phyloP scores from a whole-genome alignment of 352 stramenopile genomes.

The Phytophthora citricola region DNA sequence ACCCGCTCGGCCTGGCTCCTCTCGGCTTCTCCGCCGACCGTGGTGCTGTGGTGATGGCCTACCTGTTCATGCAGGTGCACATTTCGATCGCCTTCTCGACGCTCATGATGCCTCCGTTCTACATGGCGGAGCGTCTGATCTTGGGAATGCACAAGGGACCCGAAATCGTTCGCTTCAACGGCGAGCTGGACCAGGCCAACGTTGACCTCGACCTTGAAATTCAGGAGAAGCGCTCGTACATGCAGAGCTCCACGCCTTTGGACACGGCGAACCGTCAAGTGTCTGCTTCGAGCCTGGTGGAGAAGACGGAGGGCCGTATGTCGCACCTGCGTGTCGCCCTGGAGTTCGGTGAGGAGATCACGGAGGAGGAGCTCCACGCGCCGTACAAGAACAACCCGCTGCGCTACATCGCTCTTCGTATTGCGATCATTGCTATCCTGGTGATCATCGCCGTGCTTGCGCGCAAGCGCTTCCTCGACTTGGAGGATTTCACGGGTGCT shows the following conservation, averaged over 20 bases:
- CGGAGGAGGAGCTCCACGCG: slow-evolving; percentile 27
- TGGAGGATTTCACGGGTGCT: slow-evolving; percentile 49
- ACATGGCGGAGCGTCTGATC: not conserved
- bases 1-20: not conserved
- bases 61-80: not conserved
- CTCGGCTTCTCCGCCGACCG: not conserved
- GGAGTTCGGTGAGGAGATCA: slow-evolving; percentile 41
- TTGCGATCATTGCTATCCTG: slow-evolving; percentile 45
- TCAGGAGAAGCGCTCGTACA: not conserved
- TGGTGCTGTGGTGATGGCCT: not conserved
- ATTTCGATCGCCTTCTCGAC: slow-evolving; percentile 17
- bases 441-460: slow-evolving; percentile 47
- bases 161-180: not conserved
- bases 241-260: not conserved
- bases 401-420: slow-evolving; percentile 25
- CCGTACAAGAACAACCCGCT: slow-evolving; percentile 27
- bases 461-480: slow-evolving; percentile 56
- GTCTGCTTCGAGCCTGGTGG: slow-evolving; percentile 11
- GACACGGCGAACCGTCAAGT: not conserved
- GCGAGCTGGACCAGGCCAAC: not conserved
- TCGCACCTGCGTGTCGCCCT: slow-evolving; percentile 10
- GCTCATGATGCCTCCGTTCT: slow-evolving; percentile 41
- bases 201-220: not conserved
- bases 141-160: not conserved
- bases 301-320: slow-evolving; percentile 20